Conservation (phyloP, 169 alveolate genomes). For the Ichthyophthirius multifiliis region DNA sequence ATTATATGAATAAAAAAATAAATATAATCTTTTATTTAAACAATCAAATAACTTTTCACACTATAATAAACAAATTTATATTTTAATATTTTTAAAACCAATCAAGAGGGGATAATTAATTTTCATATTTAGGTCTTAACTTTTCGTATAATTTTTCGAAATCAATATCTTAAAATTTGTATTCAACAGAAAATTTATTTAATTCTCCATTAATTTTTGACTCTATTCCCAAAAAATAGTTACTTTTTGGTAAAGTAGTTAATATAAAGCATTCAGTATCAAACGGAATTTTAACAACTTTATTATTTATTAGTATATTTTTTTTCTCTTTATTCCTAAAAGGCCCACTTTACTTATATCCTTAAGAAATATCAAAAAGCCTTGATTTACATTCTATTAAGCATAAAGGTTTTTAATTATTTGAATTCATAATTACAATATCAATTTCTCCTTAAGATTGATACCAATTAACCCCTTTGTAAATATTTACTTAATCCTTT, state of each 20-base stretch:
- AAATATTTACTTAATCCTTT: neutral
- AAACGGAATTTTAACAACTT: neutral
- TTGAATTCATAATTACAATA: neutral
- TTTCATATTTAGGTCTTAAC: neutral
- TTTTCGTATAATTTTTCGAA: neutral
- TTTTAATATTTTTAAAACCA: slow-evolving; percentile 4
- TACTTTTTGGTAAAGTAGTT: neutral
- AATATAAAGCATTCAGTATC: neutral
- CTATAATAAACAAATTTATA: neutral
- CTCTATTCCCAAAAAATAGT: neutral
- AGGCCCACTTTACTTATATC: neutral
- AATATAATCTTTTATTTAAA: too few species aligned
- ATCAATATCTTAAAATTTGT: neutral
- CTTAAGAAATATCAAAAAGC: neutral
- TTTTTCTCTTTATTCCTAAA: neutral
- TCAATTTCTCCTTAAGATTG: slow-evolving; percentile 2
- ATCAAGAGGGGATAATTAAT: neutral
- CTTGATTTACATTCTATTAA: neutral
- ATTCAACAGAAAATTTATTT: neutral
- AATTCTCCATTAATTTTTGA: neutral
- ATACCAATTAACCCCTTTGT: neutral
- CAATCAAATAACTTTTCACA: too few species aligned
- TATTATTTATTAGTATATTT: neutral
- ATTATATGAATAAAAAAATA: too few species aligned
- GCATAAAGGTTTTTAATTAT: neutral